phyloP scores from a whole-genome alignment of 441 rosid species.

The Eruca vesicaria region DNA sequence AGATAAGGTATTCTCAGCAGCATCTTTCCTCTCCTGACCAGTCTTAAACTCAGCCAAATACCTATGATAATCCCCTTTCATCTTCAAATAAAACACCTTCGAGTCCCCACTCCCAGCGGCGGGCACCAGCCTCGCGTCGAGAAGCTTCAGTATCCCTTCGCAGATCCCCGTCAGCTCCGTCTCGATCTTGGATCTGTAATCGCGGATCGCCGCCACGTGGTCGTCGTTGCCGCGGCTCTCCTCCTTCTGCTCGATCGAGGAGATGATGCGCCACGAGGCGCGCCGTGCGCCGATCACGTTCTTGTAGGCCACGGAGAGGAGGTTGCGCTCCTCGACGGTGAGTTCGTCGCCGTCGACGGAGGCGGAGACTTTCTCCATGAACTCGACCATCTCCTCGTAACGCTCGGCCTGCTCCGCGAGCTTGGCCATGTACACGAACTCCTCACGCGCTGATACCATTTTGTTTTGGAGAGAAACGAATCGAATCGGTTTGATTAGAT shows the following conservation, averaged over 20 bases:
- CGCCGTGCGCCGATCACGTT: slow-evolving; percentile 82
- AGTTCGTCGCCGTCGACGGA: slow-evolving; percentile 56
- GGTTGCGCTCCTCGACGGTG: slow-evolving; percentile 66
- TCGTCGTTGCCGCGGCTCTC: slow-evolving; percentile 83
- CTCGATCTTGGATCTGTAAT: slow-evolving; percentile 74
- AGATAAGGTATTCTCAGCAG: slow-evolving; percentile 67
- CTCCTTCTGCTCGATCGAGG: slow-evolving; percentile 80
- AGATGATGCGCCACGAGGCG: slow-evolving; percentile 78
- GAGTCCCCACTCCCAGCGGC: slow-evolving; percentile 63
- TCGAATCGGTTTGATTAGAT: neutral
- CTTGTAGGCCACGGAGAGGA: slow-evolving; percentile 77
- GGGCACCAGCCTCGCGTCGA: slow-evolving; percentile 60
- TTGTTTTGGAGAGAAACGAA: neutral
- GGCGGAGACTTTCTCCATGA: slow-evolving; percentile 72
- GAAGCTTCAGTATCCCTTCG: slow-evolving; percentile 64
- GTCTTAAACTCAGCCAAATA: slow-evolving; percentile 78
- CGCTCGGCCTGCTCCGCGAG: slow-evolving; percentile 77
- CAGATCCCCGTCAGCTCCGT: slow-evolving; percentile 62
- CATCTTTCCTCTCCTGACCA: slow-evolving; percentile 72
- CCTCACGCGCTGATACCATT: slow-evolving; percentile 63
- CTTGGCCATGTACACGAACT: slow-evolving; percentile 71
- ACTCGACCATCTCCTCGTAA: slow-evolving; percentile 83
- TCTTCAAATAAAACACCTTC: slow-evolving; percentile 72
- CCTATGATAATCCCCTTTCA: slow-evolving; percentile 79
- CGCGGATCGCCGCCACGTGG: slow-evolving; percentile 63